These are phyloP conservation scores for Aspergillus viridinutans DNA, from an alignment of 2,329 filamentous ascomycete species.

Conservation along the genomic window DNA sequence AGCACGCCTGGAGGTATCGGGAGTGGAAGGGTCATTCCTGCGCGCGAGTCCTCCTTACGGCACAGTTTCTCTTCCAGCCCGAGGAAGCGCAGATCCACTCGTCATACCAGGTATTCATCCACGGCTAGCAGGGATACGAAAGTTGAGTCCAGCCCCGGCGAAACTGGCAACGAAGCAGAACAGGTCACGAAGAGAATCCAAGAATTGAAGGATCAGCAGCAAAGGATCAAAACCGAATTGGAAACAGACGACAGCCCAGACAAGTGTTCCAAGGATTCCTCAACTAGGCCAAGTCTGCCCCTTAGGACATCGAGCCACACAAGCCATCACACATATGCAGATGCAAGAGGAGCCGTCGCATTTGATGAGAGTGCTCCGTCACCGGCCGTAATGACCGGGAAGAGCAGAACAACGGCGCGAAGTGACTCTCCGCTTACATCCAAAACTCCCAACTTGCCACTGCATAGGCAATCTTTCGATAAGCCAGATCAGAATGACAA, in stretches of 20 bases:
- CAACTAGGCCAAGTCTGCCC: slow-evolving; percentile 10
- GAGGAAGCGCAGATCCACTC: slow-evolving; percentile 51
- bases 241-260: slow-evolving; percentile 35
- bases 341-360: slow-evolving; percentile 1
- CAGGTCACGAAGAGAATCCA: slow-evolving; percentile 56
- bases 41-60: slow-evolving; percentile 64
- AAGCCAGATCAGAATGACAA: slow-evolving; percentile 26
- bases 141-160: slow-evolving; percentile 36
- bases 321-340: slow-evolving; percentile 3
- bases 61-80: slow-evolving; percentile 50
- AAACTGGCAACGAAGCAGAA: slow-evolving; percentile 45
- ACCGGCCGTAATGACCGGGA: slow-evolving; percentile 62
- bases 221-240: slow-evolving; percentile 50
- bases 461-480: slow-evolving; percentile 27
- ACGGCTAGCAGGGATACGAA: slow-evolving; percentile 38
- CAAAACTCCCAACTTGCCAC: slow-evolving; percentile 24
- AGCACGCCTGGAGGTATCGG: slow-evolving; percentile 36
- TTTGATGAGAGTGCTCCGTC: slow-evolving; percentile 64
- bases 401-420: slow-evolving; percentile 36
- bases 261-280: slow-evolving; percentile 14
- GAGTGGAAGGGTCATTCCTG: slow-evolving; percentile 57
- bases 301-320: slow-evolving; percentile 15
- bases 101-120: slow-evolving; percentile 38
- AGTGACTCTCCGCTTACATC: slow-evolving; percentile 24
- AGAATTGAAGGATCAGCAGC: slow-evolving; percentile 55